A percentile compares a stretch with the other conserved stretches of the same genome.
These are phyloP conservation scores for Pleurostoma richardsiae DNA, from an alignment of 2,329 filamentous ascomycete genomes.

Conservation along the genomic window DNA sequence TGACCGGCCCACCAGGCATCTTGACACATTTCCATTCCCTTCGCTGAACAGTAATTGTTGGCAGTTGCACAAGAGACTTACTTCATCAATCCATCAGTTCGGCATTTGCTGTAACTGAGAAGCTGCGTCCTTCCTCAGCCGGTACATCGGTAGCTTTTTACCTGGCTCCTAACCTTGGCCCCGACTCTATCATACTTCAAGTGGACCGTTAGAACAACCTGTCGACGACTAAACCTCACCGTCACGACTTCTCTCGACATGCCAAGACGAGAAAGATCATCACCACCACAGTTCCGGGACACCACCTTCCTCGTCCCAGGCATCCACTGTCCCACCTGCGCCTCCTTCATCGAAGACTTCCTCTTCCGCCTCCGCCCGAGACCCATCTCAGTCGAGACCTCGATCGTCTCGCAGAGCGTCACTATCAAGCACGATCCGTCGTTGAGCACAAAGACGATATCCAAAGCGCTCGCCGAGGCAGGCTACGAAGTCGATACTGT, in stretches of 20 bases:
- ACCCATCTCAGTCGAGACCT: background rate
- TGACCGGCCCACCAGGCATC: background rate
- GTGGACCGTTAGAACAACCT: background rate
- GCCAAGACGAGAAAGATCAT: background rate
- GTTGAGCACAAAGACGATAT: background rate
- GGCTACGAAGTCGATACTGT: conserved; percentile 1
- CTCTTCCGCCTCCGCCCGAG: background rate
- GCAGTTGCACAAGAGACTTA: no score
- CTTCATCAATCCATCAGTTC: background rate
- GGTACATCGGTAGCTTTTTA: background rate
- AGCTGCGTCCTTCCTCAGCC: background rate
- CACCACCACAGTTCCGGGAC: background rate
- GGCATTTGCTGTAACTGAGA: background rate
- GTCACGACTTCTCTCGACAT: no score
- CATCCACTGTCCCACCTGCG: background rate
- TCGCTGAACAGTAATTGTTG: background rate
- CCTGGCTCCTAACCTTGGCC: background rate
- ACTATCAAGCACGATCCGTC: background rate
- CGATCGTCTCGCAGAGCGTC: conserved; percentile 1
- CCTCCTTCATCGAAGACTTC: background rate
- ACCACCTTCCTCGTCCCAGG: background rate
- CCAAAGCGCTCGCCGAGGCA: background rate
- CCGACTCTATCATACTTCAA: background rate
- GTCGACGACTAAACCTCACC: background rate
- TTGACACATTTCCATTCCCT: background rate